Percentiles rank a stretch among this genome's conserved stretches.
These are phyloP conservation scores for Canavalia gladiata DNA, from an alignment of 306 rosid species.

Conservation along the genomic window DNA sequence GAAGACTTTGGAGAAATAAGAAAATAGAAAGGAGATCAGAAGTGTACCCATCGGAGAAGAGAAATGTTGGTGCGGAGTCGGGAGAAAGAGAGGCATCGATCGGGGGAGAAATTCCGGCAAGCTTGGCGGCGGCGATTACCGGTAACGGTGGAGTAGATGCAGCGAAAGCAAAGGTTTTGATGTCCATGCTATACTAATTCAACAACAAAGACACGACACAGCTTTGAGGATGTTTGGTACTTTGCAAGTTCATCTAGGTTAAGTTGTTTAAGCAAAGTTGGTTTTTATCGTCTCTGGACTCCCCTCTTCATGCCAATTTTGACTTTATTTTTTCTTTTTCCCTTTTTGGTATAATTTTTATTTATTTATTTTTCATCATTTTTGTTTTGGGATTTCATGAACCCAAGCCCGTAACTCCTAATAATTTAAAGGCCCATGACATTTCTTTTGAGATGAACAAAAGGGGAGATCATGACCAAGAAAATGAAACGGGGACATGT, in stretches of 20 bases:
- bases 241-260: conserved; percentile 9
- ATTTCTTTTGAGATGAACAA: background rate
- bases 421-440: background rate
- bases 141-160: conserved; percentile 75
- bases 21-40: background rate
- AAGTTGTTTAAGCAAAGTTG: background rate
- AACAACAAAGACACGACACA: background rate
- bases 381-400: background rate
- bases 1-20: background rate
- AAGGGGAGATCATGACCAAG: background rate
- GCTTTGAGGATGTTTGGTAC: background rate
- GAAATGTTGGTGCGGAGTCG: conserved; percentile 61
- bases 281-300: background rate
- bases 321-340: background rate
- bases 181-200: conserved; percentile 58
- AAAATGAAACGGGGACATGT: too few relatives aligned
- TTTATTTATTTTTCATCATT: background rate
- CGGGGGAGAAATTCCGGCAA: conserved; percentile 62
- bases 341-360: too few relatives aligned
- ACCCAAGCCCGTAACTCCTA: background rate
- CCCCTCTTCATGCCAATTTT: background rate
- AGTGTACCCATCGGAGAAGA: conserved; percentile 74
- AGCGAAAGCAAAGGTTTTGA: conserved; percentile 63
- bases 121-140: conserved; percentile 74
- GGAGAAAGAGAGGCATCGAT: conserved; percentile 66